phyloP scores from a whole-genome alignment of 352 stramenopile species.

The Pythium phragmitis region DNA sequence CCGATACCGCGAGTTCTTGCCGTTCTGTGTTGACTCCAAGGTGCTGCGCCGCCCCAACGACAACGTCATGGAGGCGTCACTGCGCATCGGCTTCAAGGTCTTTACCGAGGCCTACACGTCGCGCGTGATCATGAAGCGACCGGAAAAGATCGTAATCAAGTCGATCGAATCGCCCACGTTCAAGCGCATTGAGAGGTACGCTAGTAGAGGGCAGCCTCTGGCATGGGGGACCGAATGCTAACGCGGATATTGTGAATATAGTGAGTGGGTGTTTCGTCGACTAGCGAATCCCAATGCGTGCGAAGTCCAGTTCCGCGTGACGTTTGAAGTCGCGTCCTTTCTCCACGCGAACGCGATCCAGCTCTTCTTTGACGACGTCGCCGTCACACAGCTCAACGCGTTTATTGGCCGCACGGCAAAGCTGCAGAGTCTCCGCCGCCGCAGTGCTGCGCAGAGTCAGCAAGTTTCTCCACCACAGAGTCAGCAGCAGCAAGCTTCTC shows the following conservation, averaged over 20 bases:
- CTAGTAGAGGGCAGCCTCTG: background rate
- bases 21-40: constrained; percentile 78
- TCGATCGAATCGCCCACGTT: constrained; percentile 84
- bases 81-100: constrained; percentile 76
- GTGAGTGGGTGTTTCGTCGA: constrained; percentile 67
- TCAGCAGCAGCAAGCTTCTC: constrained; percentile 10
- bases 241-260: background rate
- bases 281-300: constrained; percentile 52
- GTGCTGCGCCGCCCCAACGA: constrained; percentile 68
- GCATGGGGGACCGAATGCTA: background rate
- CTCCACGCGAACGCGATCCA: constrained; percentile 79
- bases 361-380: constrained; percentile 85
- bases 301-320: constrained; percentile 77
- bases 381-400: constrained; percentile 75
- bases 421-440: constrained; percentile 37
- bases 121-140: constrained; percentile 75
- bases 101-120: constrained; percentile 87
- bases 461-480: background rate
- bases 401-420: constrained; percentile 72
- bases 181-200: constrained; percentile 82
- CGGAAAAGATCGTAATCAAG: constrained; percentile 70
- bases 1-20: constrained; percentile 72
- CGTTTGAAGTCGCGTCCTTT: constrained; percentile 79
- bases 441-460: constrained; percentile 13
- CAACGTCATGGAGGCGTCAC: constrained; percentile 76